These are phyloP conservation scores for Avena atlantica DNA, from an alignment of 176 grass and related monocot species.

Conservation along the genomic window DNA sequence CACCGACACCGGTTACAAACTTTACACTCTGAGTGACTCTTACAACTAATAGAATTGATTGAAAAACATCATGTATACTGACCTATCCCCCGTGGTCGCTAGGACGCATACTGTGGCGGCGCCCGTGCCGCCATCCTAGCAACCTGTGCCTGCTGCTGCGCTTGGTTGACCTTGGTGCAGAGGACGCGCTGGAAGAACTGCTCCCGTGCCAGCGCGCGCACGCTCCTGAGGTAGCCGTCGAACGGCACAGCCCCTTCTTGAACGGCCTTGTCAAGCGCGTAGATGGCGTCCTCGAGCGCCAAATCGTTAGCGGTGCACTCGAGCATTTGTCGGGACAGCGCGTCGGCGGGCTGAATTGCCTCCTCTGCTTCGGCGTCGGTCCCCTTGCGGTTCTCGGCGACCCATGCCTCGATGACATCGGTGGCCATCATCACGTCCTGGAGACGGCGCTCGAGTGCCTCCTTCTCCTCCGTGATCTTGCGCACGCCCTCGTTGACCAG, in stretches of 20 bases:
- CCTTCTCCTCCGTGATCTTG: not conserved
- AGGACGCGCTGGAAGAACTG: slow-evolving; percentile 12
- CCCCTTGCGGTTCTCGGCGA: not conserved
- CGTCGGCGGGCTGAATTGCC: not conserved
- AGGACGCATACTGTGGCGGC: not conserved
- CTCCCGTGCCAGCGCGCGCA: not conserved
- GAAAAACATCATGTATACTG: slow-evolving; percentile 1
- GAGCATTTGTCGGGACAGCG: not conserved
- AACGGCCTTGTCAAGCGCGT: not conserved
- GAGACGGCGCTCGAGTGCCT: not conserved
- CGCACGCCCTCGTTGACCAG: not conserved
- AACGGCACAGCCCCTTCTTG: not conserved
- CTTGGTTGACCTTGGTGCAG: not conserved
- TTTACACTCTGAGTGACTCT: not conserved
- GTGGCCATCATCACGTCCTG: not conserved
- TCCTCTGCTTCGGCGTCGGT: not conserved
- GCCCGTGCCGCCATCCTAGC: slow-evolving; percentile 12
- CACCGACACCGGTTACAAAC: not conserved
- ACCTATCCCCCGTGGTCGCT: not conserved
- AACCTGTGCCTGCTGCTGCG: slow-evolving; percentile 11
- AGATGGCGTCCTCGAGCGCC: not conserved
- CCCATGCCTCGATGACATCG: not conserved
- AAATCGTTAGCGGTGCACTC: not conserved
- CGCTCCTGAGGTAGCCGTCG: not conserved
- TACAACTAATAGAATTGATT: not conserved